These are phyloP conservation scores for Solanum phureja DNA, from an alignment of 257 asterid genomes.

Conservation along the genomic window DNA sequence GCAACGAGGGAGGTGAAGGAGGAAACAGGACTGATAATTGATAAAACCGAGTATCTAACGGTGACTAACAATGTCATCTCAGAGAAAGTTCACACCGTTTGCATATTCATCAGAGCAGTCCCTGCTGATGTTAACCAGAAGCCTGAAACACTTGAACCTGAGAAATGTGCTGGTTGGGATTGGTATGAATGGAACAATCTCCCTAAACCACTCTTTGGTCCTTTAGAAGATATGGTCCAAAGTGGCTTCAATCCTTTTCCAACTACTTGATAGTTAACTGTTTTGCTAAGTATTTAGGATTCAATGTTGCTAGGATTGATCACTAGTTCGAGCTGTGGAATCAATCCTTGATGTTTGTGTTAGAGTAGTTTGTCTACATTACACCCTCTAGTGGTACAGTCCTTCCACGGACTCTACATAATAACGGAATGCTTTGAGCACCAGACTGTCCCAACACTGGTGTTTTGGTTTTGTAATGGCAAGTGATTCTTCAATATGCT, in stretches of 20 bases:
- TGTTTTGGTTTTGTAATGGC: background rate
- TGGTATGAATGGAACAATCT: conserved; percentile 66
- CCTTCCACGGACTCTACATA: background rate
- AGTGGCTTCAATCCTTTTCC: conserved; percentile 43
- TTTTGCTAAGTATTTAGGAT: background rate
- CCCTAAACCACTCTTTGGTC: conserved; percentile 50
- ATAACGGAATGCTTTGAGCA: background rate
- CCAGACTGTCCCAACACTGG: background rate
- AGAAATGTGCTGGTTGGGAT: conserved; percentile 74
- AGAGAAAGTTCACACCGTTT: conserved; percentile 26
- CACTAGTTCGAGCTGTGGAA: background rate
- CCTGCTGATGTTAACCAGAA: conserved; percentile 23
- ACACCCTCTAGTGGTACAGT: background rate
- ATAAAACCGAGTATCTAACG: conserved; percentile 18
- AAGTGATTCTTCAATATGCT: background rate
- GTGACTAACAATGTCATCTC: conserved; percentile 38
- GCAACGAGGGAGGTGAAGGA: conserved; percentile 64
- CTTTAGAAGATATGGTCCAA: conserved; percentile 31
- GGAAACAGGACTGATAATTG: conserved; percentile 55
- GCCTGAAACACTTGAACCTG: conserved; percentile 55
- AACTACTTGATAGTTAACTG: background rate
- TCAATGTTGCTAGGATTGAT: background rate
- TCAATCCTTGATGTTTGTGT: background rate
- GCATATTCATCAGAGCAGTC: conserved; percentile 41
- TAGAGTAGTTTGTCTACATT: background rate